Evolutionary conservation across 306 rosid species (phyloP), one percentile per base, ranked within the genome.

Genomic region (Cicer bijugum): DNA sequence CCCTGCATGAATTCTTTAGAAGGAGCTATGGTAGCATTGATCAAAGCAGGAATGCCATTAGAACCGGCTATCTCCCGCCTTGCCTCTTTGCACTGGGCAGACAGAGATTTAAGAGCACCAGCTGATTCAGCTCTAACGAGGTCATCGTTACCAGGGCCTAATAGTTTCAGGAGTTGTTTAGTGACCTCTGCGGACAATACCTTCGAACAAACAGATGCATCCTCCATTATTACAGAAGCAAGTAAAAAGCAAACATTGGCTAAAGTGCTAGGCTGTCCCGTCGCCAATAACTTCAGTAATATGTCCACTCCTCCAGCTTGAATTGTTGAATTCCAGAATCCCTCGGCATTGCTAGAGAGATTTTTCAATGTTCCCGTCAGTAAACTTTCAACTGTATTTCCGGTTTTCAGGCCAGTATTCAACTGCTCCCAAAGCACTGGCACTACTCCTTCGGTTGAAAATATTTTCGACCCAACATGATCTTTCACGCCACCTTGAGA

Each of bases 1-100:
- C 99, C 99, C 88, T 91, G 99, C 97, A 95, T 95, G 84, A 82
- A 95, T 80, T 95, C 99, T 90, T 95, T 95, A 43, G 97, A 95
- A 83, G 99, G 99, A 78, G 99, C 99, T 85, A 95, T 95, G 43
- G 99, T 95, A 69, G 97, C 99, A 88, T 88, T 91, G 82, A 95
- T 95, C 85, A 95, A 67, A 74, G 92, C 84, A 86, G 99, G 97
- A 70, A 95, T 95, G 75, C 99, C 99, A 73, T 86, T 91, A 72
- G 70, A 85, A 82, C 82, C 92, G 57, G 99, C 93, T 83, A 95
- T 84, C 88, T 95, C 99, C 44, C 87, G 84, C 72, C 93, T 90
- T 28, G 99, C 99, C 51, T 95, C 99, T 88, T 95, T 91, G 89
- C 92, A 86, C 82, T 86, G 97, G 67, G 92, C 80, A 76, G 99